Base-by-base conservation (phyloP, 208 protist genomes). In the Leishmania arabica region DNA sequence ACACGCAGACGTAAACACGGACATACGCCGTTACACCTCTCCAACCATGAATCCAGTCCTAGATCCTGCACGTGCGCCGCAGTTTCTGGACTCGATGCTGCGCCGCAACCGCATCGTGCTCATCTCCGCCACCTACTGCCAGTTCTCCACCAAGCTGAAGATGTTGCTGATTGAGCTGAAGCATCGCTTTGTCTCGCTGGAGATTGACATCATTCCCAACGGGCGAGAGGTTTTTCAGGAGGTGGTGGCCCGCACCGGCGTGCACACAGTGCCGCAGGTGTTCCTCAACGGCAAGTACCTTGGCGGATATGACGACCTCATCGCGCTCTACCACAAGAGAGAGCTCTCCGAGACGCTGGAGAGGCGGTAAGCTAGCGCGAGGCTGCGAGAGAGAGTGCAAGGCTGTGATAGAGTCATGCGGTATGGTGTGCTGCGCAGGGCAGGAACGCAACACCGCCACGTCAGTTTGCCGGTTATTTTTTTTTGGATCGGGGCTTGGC, bases 201-300 rank as follows among this genome's bases (percentile, higher is more conserved):
- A 97, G 85, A 93, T 97, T 47, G 92, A 97, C 77, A 94, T 97
- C 77, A 95, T 97, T 71, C 94, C 92, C 15, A 96, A 97, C 72
- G 94, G 94, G 9, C 86, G 92, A 19, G 91, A 94, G 56, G 87
- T 97, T 15, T 97, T 97, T 56, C 81, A 91, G 64, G 91, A 96
- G 80, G 92, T 96, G 53, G 90, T 92, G 3, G 85, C 79, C 1
- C 88, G 92, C 42, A 95, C 91, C 13, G 86, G 87, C 3, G 89
- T 93, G 47, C 92, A 96, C 76, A 96, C 92, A 13, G 94, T 97
- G 34, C 94, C 94, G 65, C 94, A 97, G 82, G 84, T 96, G 21
- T 97, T 96, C 82, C 76, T 93, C 45, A 88, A 92, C 73, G 90
- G 91, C n/a, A 90, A 91, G 81, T 96, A 95, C 76, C 79, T 97